Evolutionary conservation across 2,329 filamentous ascomycete species (phyloP), one percentile per base, ranked within the genome.

Genomic region (Bipolaris victoriae): DNA sequence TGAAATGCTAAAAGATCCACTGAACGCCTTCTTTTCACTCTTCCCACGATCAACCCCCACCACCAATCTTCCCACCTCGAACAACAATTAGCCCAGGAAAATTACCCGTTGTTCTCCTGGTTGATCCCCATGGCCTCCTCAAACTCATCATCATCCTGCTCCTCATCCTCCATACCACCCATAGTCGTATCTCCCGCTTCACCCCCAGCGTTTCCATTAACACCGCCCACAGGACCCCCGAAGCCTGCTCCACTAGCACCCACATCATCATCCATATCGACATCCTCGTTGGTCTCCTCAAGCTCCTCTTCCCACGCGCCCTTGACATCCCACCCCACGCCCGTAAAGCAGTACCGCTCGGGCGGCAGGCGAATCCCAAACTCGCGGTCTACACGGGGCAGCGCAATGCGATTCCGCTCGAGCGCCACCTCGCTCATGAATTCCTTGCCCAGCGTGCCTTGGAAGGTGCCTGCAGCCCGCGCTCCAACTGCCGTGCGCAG

Each of bases 401-500:
- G 24, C 53, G 71, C 73, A 55, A 64, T 73, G 20, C 58, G 51
- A 84, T 93, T 69, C 63, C 81, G 77, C 39, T 76, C 74, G 2
- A 53, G 60, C 46, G 74, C 90, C n/a, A 92, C 80, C 72, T 92
- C 89, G 55, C 88, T 79, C 79, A 93, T 82, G 75, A 90, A 92
- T 64, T 94, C 90, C 72, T 93, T 93, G 0, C 86, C 84, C 79
- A 69, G 83, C 81, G 60, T 84, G 77, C 60, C 84, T 3, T 44
- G 36, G 77, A 92, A 92, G 71, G 90, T 88, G 72, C 88, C 89
- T 29, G 86, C 84, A 41, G 90, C 81, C 3, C 90, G 81, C 45
- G 84, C 86, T 4, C 86, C 84, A 55, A 93, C 90, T 22, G 90
- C 89, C n/a, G 91, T 84, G 62, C 88, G 84, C 33, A 93, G 81